phyloP scores from a whole-genome alignment of 2,329 filamentous ascomycete genomes.

The Clonostachys chloroleuca region DNA sequence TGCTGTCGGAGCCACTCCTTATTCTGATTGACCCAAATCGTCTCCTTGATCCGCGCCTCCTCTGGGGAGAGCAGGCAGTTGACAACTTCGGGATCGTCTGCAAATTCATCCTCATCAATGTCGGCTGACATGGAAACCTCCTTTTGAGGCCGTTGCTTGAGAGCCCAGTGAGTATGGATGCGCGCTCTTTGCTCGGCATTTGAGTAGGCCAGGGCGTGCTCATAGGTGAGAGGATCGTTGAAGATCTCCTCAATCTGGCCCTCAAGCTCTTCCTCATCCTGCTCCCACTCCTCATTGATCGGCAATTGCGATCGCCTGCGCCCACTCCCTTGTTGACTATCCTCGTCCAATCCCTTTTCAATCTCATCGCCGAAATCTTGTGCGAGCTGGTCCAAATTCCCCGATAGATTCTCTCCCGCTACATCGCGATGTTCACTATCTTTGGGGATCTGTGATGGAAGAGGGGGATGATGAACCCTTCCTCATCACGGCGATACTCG shows the following conservation, averaged over 20 bases:
- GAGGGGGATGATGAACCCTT: conserved; percentile 63
- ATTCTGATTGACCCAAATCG: conserved; percentile 92
- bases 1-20: conserved; percentile 87
- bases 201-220: conserved; percentile 54
- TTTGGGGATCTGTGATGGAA: conserved; percentile 31
- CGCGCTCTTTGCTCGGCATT: conserved; percentile 50
- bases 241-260: conserved; percentile 68
- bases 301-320: conserved; percentile 32
- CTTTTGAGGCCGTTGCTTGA: conserved; percentile 40
- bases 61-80: conserved; percentile 71
- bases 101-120: conserved; percentile 79
- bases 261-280: conserved; percentile 62
- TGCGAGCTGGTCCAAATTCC: conserved; percentile 32
- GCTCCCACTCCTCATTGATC: conserved; percentile 58
- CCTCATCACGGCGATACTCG: conserved; percentile 51
- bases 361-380: conserved; percentile 37
- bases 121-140: conserved; percentile 55
- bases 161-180: conserved; percentile 47
- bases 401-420: conserved; percentile 10
- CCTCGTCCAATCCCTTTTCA: conserved; percentile 18
- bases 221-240: conserved; percentile 52
- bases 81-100: conserved; percentile 80
- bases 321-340: conserved; percentile 1
- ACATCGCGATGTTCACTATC: conserved; percentile 14
- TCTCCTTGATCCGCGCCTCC: conserved; percentile 80